phyloP scores from a whole-genome alignment of 73 alveolate genomes.

The Uronychia binucleata region DNA sequence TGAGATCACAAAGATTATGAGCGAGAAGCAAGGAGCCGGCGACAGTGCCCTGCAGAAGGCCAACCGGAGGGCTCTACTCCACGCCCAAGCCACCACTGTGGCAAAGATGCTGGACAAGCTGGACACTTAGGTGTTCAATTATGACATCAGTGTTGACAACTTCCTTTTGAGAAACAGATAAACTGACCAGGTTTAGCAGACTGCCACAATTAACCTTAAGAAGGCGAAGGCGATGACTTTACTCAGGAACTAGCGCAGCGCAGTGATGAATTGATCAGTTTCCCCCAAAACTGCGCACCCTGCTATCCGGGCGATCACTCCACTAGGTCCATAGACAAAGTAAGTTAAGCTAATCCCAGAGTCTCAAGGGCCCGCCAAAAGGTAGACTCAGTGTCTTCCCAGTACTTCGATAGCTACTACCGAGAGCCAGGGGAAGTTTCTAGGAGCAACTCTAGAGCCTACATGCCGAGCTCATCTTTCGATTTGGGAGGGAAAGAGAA shows the following conservation, averaged over 20 bases:
- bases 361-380: neutral
- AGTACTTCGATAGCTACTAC: neutral
- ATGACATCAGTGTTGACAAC: neutral
- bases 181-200: neutral
- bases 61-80: neutral
- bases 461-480: too few species aligned
- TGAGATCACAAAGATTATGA: neutral
- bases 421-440: neutral
- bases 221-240: neutral
- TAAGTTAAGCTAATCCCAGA: neutral
- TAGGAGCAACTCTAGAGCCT: neutral
- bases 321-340: neutral
- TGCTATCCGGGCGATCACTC: neutral
- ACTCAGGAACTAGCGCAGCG: neutral
- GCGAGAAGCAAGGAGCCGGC: neutral
- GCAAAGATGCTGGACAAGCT: neutral
- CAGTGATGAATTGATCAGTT: neutral
- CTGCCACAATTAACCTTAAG: neutral
- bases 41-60: neutral
- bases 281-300: neutral
- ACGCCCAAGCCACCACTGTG: neutral
- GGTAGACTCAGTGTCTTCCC: neutral
- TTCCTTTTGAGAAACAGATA: neutral
- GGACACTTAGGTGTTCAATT: neutral
- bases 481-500: neutral